phyloP scores from a whole-genome alignment of 306 rosid genomes.

The Medicago truncatula region DNA sequence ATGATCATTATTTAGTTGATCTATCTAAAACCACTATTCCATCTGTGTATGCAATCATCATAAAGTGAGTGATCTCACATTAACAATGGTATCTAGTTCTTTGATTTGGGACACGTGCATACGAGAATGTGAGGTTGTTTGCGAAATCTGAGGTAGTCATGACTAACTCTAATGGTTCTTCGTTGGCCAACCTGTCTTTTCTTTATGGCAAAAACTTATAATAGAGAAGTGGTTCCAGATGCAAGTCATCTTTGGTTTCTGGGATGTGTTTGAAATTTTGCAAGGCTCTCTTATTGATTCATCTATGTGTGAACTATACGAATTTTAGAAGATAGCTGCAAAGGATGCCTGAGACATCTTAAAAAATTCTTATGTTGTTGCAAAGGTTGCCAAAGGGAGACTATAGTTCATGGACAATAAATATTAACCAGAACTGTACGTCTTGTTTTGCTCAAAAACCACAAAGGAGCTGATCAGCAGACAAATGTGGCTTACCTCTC shows the following conservation, averaged over 20 bases:
- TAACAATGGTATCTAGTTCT: not conserved
- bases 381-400: too few relatives aligned
- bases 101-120: not conserved
- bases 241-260: not conserved
- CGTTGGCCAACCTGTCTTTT: too few relatives aligned
- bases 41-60: not conserved
- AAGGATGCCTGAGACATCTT: too few relatives aligned
- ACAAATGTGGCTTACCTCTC: too few relatives aligned
- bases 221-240: not conserved
- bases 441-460: too few relatives aligned
- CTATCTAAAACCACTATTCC: not conserved
- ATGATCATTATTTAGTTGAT: not conserved
- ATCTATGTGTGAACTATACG: too few relatives aligned
- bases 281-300: too few relatives aligned
- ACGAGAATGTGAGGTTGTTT: not conserved
- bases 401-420: too few relatives aligned
- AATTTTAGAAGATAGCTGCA: too few relatives aligned
- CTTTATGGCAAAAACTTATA: not conserved
- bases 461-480: too few relatives aligned
- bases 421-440: too few relatives aligned
- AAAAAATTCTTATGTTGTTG: too few relatives aligned
- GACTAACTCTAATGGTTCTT: not conserved
- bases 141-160: not conserved
- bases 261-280: not conserved
- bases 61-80: not conserved